Conservation (phyloP, 1,284 basidiomycete species). For the Trichosporon coremiiforme region DNA sequence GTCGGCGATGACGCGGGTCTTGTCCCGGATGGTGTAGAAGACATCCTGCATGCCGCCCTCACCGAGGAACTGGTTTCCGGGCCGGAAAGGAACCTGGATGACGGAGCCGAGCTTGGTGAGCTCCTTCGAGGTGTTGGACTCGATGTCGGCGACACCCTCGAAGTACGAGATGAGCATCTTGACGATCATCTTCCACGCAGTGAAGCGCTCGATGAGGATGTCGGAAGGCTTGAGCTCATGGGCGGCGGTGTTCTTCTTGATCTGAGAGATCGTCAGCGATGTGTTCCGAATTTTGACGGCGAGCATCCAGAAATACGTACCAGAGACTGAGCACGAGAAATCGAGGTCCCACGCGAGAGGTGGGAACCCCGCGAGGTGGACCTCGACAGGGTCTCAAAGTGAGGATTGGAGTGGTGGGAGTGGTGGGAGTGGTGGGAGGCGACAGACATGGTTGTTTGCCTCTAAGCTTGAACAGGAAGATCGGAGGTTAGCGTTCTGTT, state of each 20-base stretch:
- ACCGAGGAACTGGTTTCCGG: conserved; percentile 93
- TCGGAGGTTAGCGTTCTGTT: background rate
- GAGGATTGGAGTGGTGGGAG: conserved; percentile 32
- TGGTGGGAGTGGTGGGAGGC: conserved; percentile 1
- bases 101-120: conserved; percentile 94
- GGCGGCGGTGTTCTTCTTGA: conserved; percentile 84
- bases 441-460: conserved; percentile 22
- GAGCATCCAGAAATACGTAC: conserved; percentile 40
- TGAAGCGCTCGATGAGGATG: conserved; percentile 87
- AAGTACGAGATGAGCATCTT: conserved; percentile 80
- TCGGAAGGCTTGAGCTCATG: conserved; percentile 93
- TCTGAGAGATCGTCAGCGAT: conserved; percentile 49
- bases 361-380: conserved; percentile 63
- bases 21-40: conserved; percentile 90
- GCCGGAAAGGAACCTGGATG: conserved; percentile 94
- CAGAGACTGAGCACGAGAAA: conserved; percentile 75
- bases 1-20: conserved; percentile 90
- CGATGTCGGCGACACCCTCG: conserved; percentile 87
- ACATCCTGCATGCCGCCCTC: conserved; percentile 92
- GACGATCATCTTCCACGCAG: conserved; percentile 72
- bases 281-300: background rate
- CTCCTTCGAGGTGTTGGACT: conserved; percentile 92
- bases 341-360: conserved; percentile 61
- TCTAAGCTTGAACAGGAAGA: background rate
- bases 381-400: conserved; percentile 56